These are phyloP conservation scores for Collariella sp. DNA, from an alignment of 495 filamentous ascomycete genomes.

Conservation along the genomic window DNA sequence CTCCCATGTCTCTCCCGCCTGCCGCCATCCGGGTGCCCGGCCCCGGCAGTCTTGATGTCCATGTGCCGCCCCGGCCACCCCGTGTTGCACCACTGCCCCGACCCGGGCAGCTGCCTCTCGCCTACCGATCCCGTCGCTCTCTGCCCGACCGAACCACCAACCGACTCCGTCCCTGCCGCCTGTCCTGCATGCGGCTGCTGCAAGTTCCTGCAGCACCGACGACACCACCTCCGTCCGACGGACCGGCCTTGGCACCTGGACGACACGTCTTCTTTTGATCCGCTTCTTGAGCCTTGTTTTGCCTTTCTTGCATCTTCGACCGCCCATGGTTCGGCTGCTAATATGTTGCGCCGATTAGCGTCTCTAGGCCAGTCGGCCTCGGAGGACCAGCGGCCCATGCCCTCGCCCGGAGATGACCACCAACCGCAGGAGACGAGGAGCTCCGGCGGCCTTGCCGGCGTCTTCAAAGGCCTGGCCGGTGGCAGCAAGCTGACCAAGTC, in stretches of 20 bases:
- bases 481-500: constrained; percentile 38
- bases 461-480: constrained; percentile 48
- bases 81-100: neutral
- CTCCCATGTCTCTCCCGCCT: neutral
- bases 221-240: constrained; percentile 11
- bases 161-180: constrained; percentile 7
- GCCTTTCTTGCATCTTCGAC: neutral
- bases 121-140: neutral
- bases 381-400: constrained; percentile 41
- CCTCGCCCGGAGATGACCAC: constrained; percentile 46
- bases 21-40: neutral
- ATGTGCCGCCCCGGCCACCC: neutral
- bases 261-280: neutral
- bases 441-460: constrained; percentile 44
- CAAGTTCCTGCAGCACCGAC: constrained; percentile 22
- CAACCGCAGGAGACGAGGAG: constrained; percentile 41
- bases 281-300: neutral
- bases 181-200: constrained; percentile 31
- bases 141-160: neutral
- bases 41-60: neutral
- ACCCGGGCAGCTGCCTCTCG: neutral
- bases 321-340: constrained; percentile 20
- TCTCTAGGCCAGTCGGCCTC: constrained; percentile 36
- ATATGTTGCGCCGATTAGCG: constrained; percentile 41
- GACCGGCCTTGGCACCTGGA: constrained; percentile 13